phyloP scores from a whole-genome alignment of 441 rosid genomes.

The Pelargonium citronellum region DNA sequence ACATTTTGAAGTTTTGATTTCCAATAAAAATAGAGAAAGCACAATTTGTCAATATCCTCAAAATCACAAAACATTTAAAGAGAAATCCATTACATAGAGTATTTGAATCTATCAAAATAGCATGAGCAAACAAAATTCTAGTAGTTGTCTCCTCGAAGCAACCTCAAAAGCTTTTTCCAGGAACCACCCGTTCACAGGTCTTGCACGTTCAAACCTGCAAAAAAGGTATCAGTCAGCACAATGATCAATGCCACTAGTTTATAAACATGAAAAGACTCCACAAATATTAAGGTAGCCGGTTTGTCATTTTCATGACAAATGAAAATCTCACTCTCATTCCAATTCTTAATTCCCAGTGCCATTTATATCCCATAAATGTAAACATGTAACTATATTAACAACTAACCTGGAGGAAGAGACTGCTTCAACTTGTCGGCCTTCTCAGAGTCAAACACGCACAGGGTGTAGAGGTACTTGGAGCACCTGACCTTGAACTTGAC shows the following conservation, averaged over 20 bases:
- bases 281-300: too few relatives aligned
- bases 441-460: neutral
- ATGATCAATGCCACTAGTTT: neutral
- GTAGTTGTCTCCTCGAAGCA: neutral
- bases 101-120: neutral
- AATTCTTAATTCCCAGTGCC: too few relatives aligned
- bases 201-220: conserved; percentile 3
- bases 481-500: conserved; percentile 9
- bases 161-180: neutral
- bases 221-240: neutral
- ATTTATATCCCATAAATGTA: too few relatives aligned
- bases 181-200: neutral
- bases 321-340: too few relatives aligned
- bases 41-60: neutral
- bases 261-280: too few relatives aligned
- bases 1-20: too few relatives aligned
- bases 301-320: too few relatives aligned
- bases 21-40: too few relatives aligned
- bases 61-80: neutral
- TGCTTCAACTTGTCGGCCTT: conserved; percentile 7
- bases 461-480: conserved; percentile 5
- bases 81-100: neutral
- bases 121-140: conserved; percentile 1
- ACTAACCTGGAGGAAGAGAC: conserved; percentile 6
- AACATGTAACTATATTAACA: neutral